phyloP scores from a whole-genome alignment of 305 asterid genomes.

The Fraxinus sp. region DNA sequence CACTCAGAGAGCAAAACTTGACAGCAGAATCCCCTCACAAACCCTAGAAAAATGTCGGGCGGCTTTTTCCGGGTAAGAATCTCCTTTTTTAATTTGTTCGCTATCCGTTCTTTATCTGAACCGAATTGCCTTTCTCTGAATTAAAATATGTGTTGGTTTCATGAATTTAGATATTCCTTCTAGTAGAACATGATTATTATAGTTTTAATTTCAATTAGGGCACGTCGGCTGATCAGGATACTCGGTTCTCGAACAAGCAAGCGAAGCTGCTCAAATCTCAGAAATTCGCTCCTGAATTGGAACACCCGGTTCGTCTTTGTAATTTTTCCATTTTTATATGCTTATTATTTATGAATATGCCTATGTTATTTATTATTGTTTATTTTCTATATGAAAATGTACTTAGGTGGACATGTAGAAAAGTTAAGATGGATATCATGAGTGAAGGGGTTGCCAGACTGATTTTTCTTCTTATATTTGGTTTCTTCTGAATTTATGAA shows the following conservation, averaged over 20 bases:
- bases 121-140: neutral
- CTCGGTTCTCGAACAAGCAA: conserved; percentile 97
- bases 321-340: neutral
- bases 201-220: conserved; percentile 49
- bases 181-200: neutral
- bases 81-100: neutral
- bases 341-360: neutral
- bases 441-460: neutral
- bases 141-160: conserved; percentile 10
- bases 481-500: conserved; percentile 8
- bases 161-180: conserved; percentile 20
- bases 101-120: neutral
- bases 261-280: conserved; percentile 88
- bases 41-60: conserved; percentile 94
- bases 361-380: neutral
- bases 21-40: conserved; percentile 22
- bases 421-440: conserved; percentile 19
- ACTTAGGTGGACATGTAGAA: conserved; percentile 19
- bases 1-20: conserved; percentile 19
- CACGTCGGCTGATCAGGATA: conserved; percentile 95
- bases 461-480: conserved; percentile 11
- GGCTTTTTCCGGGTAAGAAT: conserved; percentile 85
- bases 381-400: conserved; percentile 11
- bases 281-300: conserved; percentile 93
- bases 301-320: conserved; percentile 56